Evolutionary conservation across 352 stramenopile species (phyloP), one percentile per base, ranked within the genome.

Genomic region (Pythium vanterpoolii): DNA sequence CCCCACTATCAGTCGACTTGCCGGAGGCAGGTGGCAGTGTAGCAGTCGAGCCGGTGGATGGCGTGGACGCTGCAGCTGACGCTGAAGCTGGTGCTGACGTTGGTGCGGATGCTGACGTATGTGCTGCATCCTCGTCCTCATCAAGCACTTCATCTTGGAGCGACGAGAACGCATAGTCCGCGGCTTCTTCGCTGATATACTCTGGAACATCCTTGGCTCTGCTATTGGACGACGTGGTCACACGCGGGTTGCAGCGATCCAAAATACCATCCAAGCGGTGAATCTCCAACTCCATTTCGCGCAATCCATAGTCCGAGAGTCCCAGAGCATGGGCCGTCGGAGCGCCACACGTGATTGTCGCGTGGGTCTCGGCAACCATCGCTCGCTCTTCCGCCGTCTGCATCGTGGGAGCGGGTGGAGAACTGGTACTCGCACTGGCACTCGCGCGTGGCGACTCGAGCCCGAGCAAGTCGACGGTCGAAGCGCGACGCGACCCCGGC

Each of bases 211-310:
- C 73, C 33, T 49, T 52, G 10, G 43, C 19, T 47, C 60, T 73
- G 34, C 56, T 73, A 31, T 7, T 50, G 1, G 38, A 13, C 18
- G 39, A 59, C 1, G 62, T 58, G 1, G 57, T 66, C 8, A 77
- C 39, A 21, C 66, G 69, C 18, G 79, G 80, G 1, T 74, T 80
- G 52, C 72, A 78, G 44, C 83, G 87, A 19, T 95, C 78, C 26
- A 92, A 58, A 26, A 81, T 69, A n/a, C 64, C 52, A 38, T 90
- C 61, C 18, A 88, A 70, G 3, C 79, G 79, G 30, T 91, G 72
- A 40, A 95, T 89, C 38, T 90, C 76, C 9, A 90, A 47, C 46
- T 95, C 86, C 76, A 95, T 93, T 56, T 95, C 86, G 16, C 83
- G 77, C 43, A 95, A 62, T 8, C 86, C 86, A 18, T 75, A 85